A percentile compares a stretch with the other conserved stretches of the same genome.
Evolutionary conservation across 2,329 filamentous ascomycete genomes (phyloP).

Genomic region (Fusarium nelsonii): DNA sequence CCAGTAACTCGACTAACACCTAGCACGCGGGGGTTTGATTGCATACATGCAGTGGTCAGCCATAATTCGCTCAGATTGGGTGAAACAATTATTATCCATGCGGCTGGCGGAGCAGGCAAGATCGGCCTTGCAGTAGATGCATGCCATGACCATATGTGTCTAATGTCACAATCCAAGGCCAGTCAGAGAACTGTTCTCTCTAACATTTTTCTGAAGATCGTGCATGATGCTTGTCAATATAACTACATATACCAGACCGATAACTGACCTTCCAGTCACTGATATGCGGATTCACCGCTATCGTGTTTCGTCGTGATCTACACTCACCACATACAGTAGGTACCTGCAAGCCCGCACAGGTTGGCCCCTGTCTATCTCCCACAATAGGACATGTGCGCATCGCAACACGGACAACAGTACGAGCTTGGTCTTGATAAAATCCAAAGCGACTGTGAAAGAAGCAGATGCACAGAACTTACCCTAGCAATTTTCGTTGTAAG

Average conservation of each 20-base stretch:
- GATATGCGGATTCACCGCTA: slow-evolving; percentile 4
- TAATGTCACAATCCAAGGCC: background rate
- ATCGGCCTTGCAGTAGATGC: slow-evolving; percentile 37
- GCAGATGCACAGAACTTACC: background rate
- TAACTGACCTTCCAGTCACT: background rate
- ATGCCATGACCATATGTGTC: slow-evolving; percentile 5
- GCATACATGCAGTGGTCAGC: slow-evolving; percentile 5
- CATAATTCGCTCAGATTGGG: slow-evolving; percentile 19
- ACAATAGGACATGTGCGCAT: background rate
- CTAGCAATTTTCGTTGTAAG: background rate
- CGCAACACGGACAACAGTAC: background rate
- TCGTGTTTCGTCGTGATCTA: background rate
- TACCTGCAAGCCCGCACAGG: slow-evolving; percentile 1
- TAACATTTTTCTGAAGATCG: background rate
- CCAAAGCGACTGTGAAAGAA: background rate
- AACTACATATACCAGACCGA: background rate
- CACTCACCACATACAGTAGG: background rate
- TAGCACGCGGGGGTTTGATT: slow-evolving; percentile 21
- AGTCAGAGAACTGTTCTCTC: background rate
- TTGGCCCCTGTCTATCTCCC: slow-evolving; percentile 4
- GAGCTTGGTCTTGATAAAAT: background rate
- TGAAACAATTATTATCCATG: slow-evolving; percentile 24
- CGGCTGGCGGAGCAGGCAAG: slow-evolving; percentile 25
- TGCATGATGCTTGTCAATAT: background rate
- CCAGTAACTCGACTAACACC: slow-evolving; percentile 12